These are phyloP conservation scores for Pichia inconspicua DNA, from an alignment of 1,139 yeast species.

Conservation along the genomic window DNA sequence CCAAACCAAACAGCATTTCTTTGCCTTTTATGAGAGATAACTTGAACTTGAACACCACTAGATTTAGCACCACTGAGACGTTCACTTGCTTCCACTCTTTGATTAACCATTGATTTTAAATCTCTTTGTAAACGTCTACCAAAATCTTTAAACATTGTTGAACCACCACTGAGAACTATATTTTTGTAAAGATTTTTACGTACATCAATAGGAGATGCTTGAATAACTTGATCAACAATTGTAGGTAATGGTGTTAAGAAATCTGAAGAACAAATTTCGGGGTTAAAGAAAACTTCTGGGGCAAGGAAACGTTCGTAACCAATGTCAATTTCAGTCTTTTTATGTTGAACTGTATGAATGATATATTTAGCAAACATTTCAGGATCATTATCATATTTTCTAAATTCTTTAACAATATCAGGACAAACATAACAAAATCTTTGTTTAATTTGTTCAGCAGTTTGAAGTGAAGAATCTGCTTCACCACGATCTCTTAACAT, in stretches of 20 bases:
- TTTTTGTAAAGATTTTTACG: constrained; percentile 93
- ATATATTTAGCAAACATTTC: constrained; percentile 90
- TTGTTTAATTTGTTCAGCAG: constrained; percentile 95
- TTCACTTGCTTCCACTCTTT: constrained; percentile 80
- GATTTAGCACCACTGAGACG: constrained; percentile 73
- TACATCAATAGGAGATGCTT: constrained; percentile 94
- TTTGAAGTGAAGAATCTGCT: constrained; percentile 82
- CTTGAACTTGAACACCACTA: constrained; percentile 95
- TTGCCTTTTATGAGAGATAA: constrained; percentile 94
- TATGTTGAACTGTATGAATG: constrained; percentile 75
- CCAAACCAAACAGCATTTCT: constrained; percentile 99
- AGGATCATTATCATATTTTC: constrained; percentile 88
- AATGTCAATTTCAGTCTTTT: constrained; percentile 70
- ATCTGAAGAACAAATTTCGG: constrained; percentile 93
- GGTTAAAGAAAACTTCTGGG: constrained; percentile 96
- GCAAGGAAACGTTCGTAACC: constrained; percentile 97
- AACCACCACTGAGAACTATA: constrained; percentile 94
- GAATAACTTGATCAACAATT: constrained; percentile 92
- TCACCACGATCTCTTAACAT: constrained; percentile 96
- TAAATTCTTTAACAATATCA: constrained; percentile 93
- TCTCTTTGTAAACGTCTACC: constrained; percentile 97
- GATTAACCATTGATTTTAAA: constrained; percentile 77
- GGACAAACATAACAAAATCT: constrained; percentile 97
- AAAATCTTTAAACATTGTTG: constrained; percentile 97
- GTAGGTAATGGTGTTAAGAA: constrained; percentile 92